Evolutionary conservation across 768 basidiomycete species (phyloP), one percentile per base, ranked within the genome.

Genomic region (Boletus rubroflammeus): DNA sequence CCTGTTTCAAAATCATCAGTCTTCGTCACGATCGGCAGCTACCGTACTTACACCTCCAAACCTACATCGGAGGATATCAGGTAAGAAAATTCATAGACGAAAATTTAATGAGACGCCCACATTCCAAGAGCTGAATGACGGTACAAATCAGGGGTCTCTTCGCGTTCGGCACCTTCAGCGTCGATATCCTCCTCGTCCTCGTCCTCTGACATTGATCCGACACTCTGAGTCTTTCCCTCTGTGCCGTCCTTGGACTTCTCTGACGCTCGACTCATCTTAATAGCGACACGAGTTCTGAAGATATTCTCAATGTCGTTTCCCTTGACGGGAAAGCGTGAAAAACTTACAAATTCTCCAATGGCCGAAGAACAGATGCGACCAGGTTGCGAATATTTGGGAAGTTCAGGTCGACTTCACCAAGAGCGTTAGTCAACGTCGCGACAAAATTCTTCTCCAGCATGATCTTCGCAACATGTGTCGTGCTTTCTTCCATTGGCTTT

Each of bases 401-500:
- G 67, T 97, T 97, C 36, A 98, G 81, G 65, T 99, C 97, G 39
- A 96, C 84, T 50, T 99, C 97, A 5, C 90, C 85, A 17, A 98
- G 78, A 11, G 93, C 88, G 40, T 78, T 87, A 0, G 97, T 98
- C 34, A 99, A 75, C 1, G 87, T 85, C 5, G 88, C 81, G 15
- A 98, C 97, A 59, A 92, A 95, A 66, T 91, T 91, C 76, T 98
- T 98, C 78, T 99, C 97, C 47, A 99, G 73, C 97, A 99, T 99
- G 58, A 95, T 81, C 75, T 98, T 98, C 21, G 96, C 93, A 49
- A 98, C 81, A 57, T 97, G 95, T 8, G 94, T 87, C 4, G 88
- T 87, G n/a, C 80, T 80, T 47, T 93, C 96, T 53, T 80, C 77
- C 38, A 78, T 75, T 59, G 80, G 83, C 42, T 84, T 76, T 54